Evolutionary conservation across 2,329 filamentous ascomycete genomes (phyloP), one percentile per base, ranked within the genome.

Genomic region (Fusarium beomiforme): DNA sequence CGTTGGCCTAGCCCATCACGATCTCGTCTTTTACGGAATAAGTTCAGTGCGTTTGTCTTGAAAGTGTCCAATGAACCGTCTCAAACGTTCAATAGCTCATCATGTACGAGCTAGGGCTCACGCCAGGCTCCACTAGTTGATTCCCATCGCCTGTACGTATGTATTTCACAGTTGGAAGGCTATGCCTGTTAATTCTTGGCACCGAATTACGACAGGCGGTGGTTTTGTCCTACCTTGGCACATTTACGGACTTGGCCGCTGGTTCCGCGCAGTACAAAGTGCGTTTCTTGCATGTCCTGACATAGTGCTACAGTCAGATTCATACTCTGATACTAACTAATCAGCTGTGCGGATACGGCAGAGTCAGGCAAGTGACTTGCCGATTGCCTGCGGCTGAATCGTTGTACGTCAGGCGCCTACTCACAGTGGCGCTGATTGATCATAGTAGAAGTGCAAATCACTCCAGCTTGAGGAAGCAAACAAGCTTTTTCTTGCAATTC

Each of bases 61-160:
- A 29, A 57, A 53, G 50, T 37, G 34, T 59, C 72, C 70, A 76
- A 70, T 69, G 50, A 73, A 70, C 71, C 70, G 70, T 73, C 65
- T 49, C 54, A 59, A 54, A 74, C 69, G 63, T 57, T 49, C 51
- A 50, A 59, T 72, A 67, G 64, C 41, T 64, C 16, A 36, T 24
- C 31, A 47, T 34, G 49, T 53, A n/a, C 34, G 23, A 21, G 26
- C 59, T 37, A 67, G 69, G 69, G 59, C 64, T 39, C 47, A 65
- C 64, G 55, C 63, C 51, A 64, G 59, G 60, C 47, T 49, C 71
- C 72, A 68, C 69, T 67, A 57, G 67, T 70, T 54, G 59, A 71
- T 66, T 74, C 60, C 65, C 53, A n/a, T 72, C 53, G 55, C 44
- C 49, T 49, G 21, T 46, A 47, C 49, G 21, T 46, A 47, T 34